Evolutionary conservation across 345 rosid species (phyloP).

Genomic region (Eucalyptus viminalis): DNA sequence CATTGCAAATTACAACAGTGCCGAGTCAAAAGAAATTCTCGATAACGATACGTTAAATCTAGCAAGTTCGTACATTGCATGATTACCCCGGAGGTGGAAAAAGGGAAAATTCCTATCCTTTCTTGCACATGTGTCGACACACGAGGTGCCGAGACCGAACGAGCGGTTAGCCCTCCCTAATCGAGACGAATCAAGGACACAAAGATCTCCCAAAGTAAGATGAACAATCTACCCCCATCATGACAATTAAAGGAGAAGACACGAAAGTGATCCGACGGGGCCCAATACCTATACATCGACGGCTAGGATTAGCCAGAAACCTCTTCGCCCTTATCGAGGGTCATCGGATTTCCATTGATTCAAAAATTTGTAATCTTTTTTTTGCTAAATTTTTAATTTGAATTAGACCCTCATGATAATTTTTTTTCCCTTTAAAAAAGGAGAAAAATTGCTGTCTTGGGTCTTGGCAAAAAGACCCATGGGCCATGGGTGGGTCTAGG

Average conservation of each 20-base stretch:
- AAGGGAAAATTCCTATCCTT: neutral
- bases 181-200: neutral
- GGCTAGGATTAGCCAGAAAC: neutral
- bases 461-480: neutral
- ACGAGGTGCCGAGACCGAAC: neutral
- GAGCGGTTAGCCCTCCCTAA: neutral
- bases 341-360: neutral
- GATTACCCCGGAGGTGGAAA: neutral
- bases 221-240: neutral
- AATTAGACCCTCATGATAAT: neutral
- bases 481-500: neutral
- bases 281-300: neutral
- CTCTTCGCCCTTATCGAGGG: neutral
- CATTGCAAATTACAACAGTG: accelerated
- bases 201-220: neutral
- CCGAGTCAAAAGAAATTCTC: neutral
- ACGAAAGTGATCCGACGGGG: neutral
- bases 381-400: neutral
- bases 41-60: neutral
- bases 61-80: neutral
- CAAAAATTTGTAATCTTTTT: neutral
- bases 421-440: neutral
- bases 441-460: neutral
- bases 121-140: neutral
- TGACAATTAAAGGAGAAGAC: neutral